Conservation (phyloP, 1,284 basidiomycete species). For the Apiotrichum domesticum region DNA sequence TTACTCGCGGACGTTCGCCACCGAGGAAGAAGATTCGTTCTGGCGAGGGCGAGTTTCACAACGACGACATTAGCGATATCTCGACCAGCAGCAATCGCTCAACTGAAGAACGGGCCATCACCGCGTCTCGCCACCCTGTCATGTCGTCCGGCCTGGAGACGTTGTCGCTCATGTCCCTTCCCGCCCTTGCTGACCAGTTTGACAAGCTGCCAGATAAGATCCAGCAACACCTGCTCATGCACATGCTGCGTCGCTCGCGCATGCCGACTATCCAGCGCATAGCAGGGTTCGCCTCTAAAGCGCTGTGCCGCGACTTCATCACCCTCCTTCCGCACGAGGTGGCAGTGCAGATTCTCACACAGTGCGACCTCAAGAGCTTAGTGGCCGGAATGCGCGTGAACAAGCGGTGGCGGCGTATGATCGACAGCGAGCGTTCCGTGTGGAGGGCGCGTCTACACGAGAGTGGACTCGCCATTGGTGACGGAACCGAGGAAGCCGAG, state of each 20-base stretch:
- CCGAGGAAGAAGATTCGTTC: constrained; percentile 40
- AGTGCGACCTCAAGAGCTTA: constrained; percentile 33
- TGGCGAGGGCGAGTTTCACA: background rate
- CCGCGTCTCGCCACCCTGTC: constrained; percentile 7
- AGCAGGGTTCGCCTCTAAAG: constrained; percentile 34
- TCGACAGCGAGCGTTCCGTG: constrained; percentile 38
- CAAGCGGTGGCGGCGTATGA: constrained; percentile 38
- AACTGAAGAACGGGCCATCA: background rate
- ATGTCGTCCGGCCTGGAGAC: constrained; percentile 40
- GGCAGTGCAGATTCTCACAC: constrained; percentile 40
- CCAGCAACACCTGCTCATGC: constrained; percentile 47
- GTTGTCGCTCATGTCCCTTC: constrained; percentile 42
- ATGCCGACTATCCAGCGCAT: constrained; percentile 45
- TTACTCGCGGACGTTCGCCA: constrained; percentile 17
- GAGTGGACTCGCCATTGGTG: constrained; percentile 38
- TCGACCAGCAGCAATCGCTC: background rate
- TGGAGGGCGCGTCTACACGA: constrained; percentile 40
- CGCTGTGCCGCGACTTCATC: constrained; percentile 45
- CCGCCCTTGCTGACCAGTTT: constrained; percentile 37
- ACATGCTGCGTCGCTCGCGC: constrained; percentile 41
- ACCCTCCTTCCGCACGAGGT: constrained; percentile 40
- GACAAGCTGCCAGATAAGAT: constrained; percentile 43
- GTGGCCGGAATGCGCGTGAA: constrained; percentile 35
- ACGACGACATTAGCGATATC: constrained; percentile 15
- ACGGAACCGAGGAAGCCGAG: constrained; percentile 43